Base-by-base conservation (phyloP, 176 grass and related monocot species). In the Musa acuminata region DNA sequence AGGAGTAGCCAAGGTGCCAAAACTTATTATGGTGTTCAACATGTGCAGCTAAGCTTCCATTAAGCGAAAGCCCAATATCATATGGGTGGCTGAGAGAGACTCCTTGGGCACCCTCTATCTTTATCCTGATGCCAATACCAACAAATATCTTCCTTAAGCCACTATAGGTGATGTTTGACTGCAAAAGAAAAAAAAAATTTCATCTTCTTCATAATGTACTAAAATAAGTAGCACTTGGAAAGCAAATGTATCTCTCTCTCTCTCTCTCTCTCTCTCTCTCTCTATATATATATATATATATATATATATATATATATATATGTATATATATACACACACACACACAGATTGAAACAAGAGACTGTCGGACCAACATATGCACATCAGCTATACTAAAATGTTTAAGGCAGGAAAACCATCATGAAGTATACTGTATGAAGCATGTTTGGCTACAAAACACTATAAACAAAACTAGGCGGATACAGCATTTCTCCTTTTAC, bases 1-100 rank as follows among this genome's bases (percentile, higher is more conserved):
- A 88, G 54, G 79, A 23, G 73, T 85, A 83, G 58, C 86, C 84
- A 16, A 77, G 80, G 52, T 82, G 75, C 82, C 79, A 84, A 80
- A 89, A 81, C 67, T 51, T 76, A 11, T 70, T 80, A 75, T 80
- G 69, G 72, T 82, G 62, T 51, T 80, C 77, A 11, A 62, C 75
- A 48, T 68, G 76, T 66, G 80, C 13, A 24, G 85, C 24, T 52
- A 94, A 85, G 76, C 82, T 99, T 79, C 95, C 90, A 71, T 99
- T 87, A 78, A 80, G 53, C 54, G 78, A 82, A 70, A 99, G 86
- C 27, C 90, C 95, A 81, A 99, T 99, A 80, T 86, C 87, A 83
- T 85, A 84, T 80, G 95, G 88, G 67, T 94, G 90, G 25, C 75
- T 63, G 48, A 99, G 63, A 9, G 67, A 86, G 76, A 91, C 64